Evolutionary conservation across 129 eudicot species (phyloP), one percentile per base, ranked within the genome.

Genomic region (Gnaphalium uliginosum): DNA sequence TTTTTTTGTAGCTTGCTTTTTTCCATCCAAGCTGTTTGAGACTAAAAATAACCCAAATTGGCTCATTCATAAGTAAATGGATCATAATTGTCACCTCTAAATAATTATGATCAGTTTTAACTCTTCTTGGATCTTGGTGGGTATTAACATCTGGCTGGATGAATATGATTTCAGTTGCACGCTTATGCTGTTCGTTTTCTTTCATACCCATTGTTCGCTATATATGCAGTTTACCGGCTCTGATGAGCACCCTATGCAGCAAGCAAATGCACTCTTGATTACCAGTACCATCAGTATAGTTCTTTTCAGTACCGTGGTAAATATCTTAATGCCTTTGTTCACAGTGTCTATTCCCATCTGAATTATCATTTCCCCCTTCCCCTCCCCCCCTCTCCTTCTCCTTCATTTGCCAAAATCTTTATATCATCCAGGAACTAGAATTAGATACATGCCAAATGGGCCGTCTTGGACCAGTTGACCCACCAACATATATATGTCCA

Each of bases 281-380:
- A 88, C 98, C 69, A 90, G 89, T 82, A 93, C 98, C 51, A 93
- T 93, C 73, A 86, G 87, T 24, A 74, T 93, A 22, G 96, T 90
- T 65, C 90, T 93, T 51, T 90, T 89, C 86, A 90, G 93, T 78
- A 94, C 97, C 43, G 76, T 90, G 96, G 98, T 90, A 90, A 82
- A 66, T 27, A 77, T 23, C 46, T 51, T 21, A 1, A 50, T 21
- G 56, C 56, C 56, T 50, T 50, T 50, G n/a, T 50, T 50, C 56
- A 15, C 39, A 33, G 56, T 50, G n/a, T 50, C 56, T 50, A 0
- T 21, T 33, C 39, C 33, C 39, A 33, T 33, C 10, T 33, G 39
- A 33, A 33, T 33, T 33, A 33, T 33, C 39, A 29, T n/a, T n/a
- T n/a, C n/a, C n/a, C n/a, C n/a, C n/a, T n/a, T n/a, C n/a, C n/a